These are phyloP conservation scores for Nitzschia sp. DNA, from an alignment of 108 stramenopile species.

Conservation along the genomic window DNA sequence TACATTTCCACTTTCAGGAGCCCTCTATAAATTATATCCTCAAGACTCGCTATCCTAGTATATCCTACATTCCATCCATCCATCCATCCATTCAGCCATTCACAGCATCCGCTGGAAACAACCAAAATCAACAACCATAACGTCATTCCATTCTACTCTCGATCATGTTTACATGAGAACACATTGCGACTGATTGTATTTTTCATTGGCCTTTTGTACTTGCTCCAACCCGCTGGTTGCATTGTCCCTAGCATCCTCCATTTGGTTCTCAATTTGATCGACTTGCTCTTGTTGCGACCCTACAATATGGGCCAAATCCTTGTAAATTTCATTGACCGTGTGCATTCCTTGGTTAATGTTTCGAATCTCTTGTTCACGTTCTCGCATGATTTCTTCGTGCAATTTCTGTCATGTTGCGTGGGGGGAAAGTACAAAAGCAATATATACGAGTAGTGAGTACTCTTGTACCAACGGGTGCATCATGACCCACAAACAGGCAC, in stretches of 20 bases:
- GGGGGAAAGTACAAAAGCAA: not conserved
- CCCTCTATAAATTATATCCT: too few species aligned
- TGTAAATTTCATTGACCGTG: constrained; percentile 91
- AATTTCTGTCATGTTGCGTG: too few species aligned
- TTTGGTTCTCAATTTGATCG: constrained; percentile 81
- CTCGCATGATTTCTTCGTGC: constrained; percentile 82
- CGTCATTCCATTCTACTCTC: not conserved
- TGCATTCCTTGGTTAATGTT: constrained; percentile 87
- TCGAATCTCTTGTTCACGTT: constrained; percentile 86
- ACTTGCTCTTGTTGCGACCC: constrained; percentile 84
- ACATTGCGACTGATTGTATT: constrained; percentile 25
- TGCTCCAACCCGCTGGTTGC: constrained; percentile 80
- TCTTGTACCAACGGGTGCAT: too few species aligned
- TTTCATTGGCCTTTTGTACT: constrained; percentile 70
- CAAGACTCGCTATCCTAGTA: too few species aligned
- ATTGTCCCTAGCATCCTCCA: constrained; percentile 76
- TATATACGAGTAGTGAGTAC: too few species aligned
- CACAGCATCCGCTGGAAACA: too few species aligned
- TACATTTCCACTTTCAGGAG: too few species aligned
- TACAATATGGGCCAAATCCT: constrained; percentile 84
- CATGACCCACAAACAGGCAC: too few species aligned
- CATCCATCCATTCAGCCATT: too few species aligned
- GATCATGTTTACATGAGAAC: constrained; percentile 24
- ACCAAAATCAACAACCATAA: too few species aligned
- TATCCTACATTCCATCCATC: too few species aligned